Evolutionary conservation across 495 filamentous ascomycete species (phyloP), one percentile per base, ranked within the genome.

Genomic region (Chaetomidium leptoderma): DNA sequence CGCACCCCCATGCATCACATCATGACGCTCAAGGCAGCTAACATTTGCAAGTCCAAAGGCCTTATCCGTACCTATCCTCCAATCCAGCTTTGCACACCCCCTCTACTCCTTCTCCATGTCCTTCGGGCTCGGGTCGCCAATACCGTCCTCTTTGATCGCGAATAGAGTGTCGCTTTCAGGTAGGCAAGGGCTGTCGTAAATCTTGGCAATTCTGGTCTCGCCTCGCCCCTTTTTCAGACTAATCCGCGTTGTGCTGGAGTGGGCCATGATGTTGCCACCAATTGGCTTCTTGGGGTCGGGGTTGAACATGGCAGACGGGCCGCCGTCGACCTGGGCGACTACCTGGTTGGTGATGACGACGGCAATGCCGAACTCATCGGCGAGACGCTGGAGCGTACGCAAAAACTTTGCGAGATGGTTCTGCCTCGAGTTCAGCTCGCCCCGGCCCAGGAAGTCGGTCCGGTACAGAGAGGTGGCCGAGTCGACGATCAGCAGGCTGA

Each of bases 321-420:
- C 93, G 53, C 95, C 93, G 70, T 98, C 93, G 11, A 98, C 93
- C 70, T 98, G 93, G 30, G 93, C 92, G 33, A 98, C 93, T 29
- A 98, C 93, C 67, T 98, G 93, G 69, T 98, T 98, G 37, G 93
- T 97, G 66, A 98, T 98, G 65, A 98, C 91, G 7, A 98, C 93
- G 0, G 93, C 93, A 69, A 98, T 96, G 53, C 93, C 93, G 65
- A 98, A 98, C 67, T 97, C 93, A 67, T 98, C 93, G 19, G 95
- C 93, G 4, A 98, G 83, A 6, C 93, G 83, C 70, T 96, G 95
- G 23, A 98, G 79, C 0, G 86, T 95, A 37, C 93, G 85, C 89
- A 98, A 86, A 74, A 98, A 98, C 69, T 97, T 98, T 43, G 95
- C 93, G 32, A 98, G 78, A 76, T 98, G 95, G 1, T 84, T 91